Evolutionary conservation across 2,329 filamentous ascomycete species (phyloP), one percentile per base, ranked within the genome.

Genomic region (Proliferodiscus dingleyae): DNA sequence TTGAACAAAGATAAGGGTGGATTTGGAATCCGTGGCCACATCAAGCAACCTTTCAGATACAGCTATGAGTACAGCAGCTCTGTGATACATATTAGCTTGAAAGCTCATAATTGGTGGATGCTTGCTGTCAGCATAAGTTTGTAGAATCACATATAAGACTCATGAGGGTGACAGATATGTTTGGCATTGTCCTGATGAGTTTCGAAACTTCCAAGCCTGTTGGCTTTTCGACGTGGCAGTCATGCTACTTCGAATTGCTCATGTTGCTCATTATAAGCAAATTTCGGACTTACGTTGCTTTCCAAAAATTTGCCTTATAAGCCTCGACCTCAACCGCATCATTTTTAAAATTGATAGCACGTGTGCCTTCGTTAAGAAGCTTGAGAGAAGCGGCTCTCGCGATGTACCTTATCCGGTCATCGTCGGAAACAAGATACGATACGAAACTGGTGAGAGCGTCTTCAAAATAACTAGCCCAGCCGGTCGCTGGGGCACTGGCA

Each of bases 1-100:
- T 54, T 75, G 71, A 33, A 83, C 71, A 40, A 64, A 63, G 18
- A 26, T 41, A 19, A 65, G 55, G 19, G 57, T 54, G 22, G 47
- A 43, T 29, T 58, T 61, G 16, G 56, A 53, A 37, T 60, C 55
- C 22, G 48, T 48, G 15, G 46, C 48, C 18, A 56, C 45, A 18
- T 36, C 57, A n/a, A 58, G 51, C 15, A 61, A 41, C 29, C 59
- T 61, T 22, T 63, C 55, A 29, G 54, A 53, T 10, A 62, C 45
- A 22, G 57, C 57, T 19, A 55, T 52, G 18, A 64, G 53, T 24
- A 63, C 52, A 16, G 51, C 37, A 23, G 62, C 64, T 21, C 62
- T 64, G 32, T 23, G n/a, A 24, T 34, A 9, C 32, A 3, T 34
- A 18, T 34, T 18, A 34, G 32, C 9, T 16, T n/a, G 16, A 15